Percentiles rank a stretch among this genome's conserved stretches.
Evolutionary conservation across 805 yeast species (phyloP).

Genomic region (Starmerella kuoi): DNA sequence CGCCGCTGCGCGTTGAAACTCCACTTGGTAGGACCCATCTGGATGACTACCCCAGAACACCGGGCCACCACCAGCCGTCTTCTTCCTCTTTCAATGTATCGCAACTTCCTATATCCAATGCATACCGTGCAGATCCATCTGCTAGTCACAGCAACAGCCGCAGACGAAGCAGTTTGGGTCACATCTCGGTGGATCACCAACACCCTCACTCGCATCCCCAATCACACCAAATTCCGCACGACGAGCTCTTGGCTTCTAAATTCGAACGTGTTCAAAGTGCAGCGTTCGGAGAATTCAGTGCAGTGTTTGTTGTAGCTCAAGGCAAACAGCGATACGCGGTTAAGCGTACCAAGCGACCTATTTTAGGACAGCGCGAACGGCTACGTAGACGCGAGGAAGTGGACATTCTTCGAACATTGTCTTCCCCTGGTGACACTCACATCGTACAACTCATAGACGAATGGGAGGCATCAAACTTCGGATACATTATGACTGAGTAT

Average conservation of each 20-base stretch:
- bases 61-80: background rate
- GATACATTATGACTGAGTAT: constrained; percentile 86
- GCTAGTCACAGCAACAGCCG: no score
- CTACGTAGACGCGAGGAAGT: constrained; percentile 62
- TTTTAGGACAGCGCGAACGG: constrained; percentile 35
- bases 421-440: constrained; percentile 28
- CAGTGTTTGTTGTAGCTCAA: constrained; percentile 58
- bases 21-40: constrained; percentile 6
- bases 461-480: constrained; percentile 63
- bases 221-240: constrained; percentile 8
- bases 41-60: constrained; percentile 5
- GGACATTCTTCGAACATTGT: constrained; percentile 37
- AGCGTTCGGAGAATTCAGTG: constrained; percentile 82
- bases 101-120: no score
- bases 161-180: no score
- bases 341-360: constrained; percentile 63
- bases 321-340: constrained; percentile 52
- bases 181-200: no score
- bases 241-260: constrained; percentile 32
- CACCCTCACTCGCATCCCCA: no score
- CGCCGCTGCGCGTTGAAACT: constrained; percentile 13
- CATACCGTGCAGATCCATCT: no score
- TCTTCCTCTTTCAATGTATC: background rate
- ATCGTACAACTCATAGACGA: constrained; percentile 68
- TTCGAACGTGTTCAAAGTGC: constrained; percentile 58